Percentiles rank a stretch among this genome's conserved stretches.
Conservation (phyloP, 163 green algal genomes). For the Prototheca cutis region DNA sequence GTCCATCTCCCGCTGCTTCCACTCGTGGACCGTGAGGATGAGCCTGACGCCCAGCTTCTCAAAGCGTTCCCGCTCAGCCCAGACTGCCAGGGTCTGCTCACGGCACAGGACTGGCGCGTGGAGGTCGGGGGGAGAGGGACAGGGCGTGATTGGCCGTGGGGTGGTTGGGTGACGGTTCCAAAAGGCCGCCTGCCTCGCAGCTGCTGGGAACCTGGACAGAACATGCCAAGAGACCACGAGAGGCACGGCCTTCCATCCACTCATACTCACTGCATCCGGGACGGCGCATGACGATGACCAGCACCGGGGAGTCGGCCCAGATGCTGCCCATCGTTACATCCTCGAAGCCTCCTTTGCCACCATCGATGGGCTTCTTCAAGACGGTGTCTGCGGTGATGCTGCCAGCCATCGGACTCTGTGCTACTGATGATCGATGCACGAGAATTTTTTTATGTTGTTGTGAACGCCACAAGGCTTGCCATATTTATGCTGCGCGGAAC, state of each 20-base stretch:
- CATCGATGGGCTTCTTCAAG: background rate
- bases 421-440: too few species aligned
- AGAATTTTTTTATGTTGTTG: too few species aligned
- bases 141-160: too few species aligned
- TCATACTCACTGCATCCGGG: conserved; percentile 26
- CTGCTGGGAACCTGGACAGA: too few species aligned
- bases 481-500: too few species aligned
- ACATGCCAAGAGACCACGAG: too few species aligned
- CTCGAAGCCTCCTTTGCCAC: background rate
- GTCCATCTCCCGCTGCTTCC: conserved; percentile 39
- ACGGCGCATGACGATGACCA: conserved; percentile 24
- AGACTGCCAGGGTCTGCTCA: conserved; percentile 37
- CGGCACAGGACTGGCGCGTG: conserved; percentile 39
- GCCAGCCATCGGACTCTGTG: background rate
- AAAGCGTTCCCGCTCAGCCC: conserved; percentile 24
- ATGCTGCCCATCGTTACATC: conserved; percentile 9
- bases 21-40: conserved; percentile 44
- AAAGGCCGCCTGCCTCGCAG: too few species aligned
- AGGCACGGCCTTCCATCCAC: background rate
- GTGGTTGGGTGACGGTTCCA: too few species aligned
- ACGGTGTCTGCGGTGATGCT: background rate
- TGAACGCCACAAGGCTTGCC: too few species aligned
- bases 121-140: background rate
- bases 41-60: conserved; percentile 31
- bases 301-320: conserved; percentile 11